Evolutionary conservation across 2,329 filamentous ascomycete genomes (phyloP).

Genomic region (Botryosphaeria dothidea): DNA sequence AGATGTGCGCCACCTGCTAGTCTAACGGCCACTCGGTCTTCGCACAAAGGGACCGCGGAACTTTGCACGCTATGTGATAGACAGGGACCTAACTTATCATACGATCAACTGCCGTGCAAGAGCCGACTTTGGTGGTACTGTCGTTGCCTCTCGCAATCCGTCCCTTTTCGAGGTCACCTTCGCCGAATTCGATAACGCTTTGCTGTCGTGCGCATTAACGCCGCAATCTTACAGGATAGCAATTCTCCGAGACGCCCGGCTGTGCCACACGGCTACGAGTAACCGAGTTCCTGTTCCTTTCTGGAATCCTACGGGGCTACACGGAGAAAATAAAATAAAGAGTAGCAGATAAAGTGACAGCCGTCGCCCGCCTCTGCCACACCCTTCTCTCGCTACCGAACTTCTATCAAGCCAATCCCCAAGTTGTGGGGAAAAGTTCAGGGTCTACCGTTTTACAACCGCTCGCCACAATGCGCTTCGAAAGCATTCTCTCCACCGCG

Average conservation of each 20-base stretch:
- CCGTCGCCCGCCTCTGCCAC: neutral
- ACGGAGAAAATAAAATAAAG: neutral
- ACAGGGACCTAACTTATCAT: neutral
- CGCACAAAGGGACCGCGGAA: neutral
- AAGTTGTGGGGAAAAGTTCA: neutral
- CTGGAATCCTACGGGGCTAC: neutral
- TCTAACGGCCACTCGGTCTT: neutral
- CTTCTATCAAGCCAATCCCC: neutral
- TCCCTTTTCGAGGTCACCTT: neutral
- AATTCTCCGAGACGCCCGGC: neutral
- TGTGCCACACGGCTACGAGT: conserved; percentile 1
- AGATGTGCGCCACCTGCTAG: conserved; percentile 1
- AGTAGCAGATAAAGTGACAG: conserved; percentile 10
- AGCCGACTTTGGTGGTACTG: neutral
- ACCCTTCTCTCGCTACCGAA: neutral
- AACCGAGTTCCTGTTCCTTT: neutral
- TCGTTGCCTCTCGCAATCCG: neutral
- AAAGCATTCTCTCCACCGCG: neutral
- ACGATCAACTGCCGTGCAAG: conserved; percentile 2
- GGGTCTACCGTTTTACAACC: neutral
- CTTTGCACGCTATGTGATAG: neutral
- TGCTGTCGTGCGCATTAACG: conserved; percentile 4
- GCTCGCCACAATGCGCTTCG: conserved; percentile 7
- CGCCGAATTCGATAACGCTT: neutral
- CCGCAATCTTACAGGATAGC: neutral